phyloP scores from a whole-genome alignment of 345 rosid genomes.

The Acer negundo region DNA sequence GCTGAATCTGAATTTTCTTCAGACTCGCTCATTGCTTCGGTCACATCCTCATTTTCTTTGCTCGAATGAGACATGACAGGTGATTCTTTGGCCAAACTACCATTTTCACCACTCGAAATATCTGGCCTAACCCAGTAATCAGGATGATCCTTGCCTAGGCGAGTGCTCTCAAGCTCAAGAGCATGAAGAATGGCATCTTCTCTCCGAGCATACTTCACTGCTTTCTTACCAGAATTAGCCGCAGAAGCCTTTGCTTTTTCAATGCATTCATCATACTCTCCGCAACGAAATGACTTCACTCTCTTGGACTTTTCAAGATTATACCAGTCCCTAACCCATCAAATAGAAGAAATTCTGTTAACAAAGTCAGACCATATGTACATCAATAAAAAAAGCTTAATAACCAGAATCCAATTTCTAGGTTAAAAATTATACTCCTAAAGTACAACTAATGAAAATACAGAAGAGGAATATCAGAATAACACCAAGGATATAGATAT shows the following conservation, averaged over 20 bases:
- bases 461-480: background rate
- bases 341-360: slow-evolving; percentile 14
- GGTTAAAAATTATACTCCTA: background rate
- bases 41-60: slow-evolving; percentile 46
- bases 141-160: slow-evolving; percentile 52
- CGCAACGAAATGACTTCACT: slow-evolving; percentile 98
- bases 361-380: slow-evolving; percentile 8
- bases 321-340: slow-evolving; percentile 85
- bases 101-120: slow-evolving; percentile 36
- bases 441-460: background rate
- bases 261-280: slow-evolving; percentile 83
- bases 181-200: slow-evolving; percentile 96
- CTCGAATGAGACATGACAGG: slow-evolving; percentile 50
- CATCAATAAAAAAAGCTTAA: slow-evolving; percentile 9
- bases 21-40: slow-evolving; percentile 42
- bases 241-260: slow-evolving; percentile 86
- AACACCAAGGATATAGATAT: background rate
- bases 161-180: slow-evolving; percentile 84
- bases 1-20: slow-evolving; percentile 49
- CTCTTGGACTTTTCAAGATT: slow-evolving; percentile 89
- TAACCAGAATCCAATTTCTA: background rate
- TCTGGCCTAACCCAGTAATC: slow-evolving; percentile 40
- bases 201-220: slow-evolving; percentile 83
- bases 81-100: slow-evolving; percentile 50
- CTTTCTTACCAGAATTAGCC: slow-evolving; percentile 64